Base-by-base conservation (phyloP, 2,329 filamentous ascomycete species). In the Pseudogymnoascus sp. region DNA sequence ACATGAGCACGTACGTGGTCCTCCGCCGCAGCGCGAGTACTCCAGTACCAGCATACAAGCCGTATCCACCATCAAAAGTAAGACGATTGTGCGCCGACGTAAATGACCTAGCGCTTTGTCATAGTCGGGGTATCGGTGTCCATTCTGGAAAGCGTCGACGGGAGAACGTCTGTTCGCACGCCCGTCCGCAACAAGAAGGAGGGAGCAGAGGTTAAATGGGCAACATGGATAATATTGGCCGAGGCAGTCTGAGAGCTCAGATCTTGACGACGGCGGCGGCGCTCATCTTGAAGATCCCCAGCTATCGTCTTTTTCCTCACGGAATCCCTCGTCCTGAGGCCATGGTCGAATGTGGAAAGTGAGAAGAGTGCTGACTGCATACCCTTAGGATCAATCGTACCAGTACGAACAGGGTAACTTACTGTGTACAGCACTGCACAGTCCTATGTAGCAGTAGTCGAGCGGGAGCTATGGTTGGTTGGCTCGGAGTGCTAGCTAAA, bases 351-450 rank as follows among this genome's bases (percentile, higher is more conserved):
- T 57, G 51, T 16, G 51, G 51, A 34, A 57, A 57, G 51, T 57
- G 29, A 57, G 51, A 57, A 57, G 47, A 57, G 47, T 57, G 47
- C 47, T 57, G 47, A 57, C 51, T 12, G 51, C 51, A 57, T 57
- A 34, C 11, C 29, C 29, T 57, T 16, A 57, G 51, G 26, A 34
- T 57, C 51, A 57, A 57, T 57, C 51, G 51, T 57, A 57, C 51
- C 51, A 57, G 51, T 57, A 34, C 51, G 3, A 57, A 57, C n/a
- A 34, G 26, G 51, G 51, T 57, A 34, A 57, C 51, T 21, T 34
- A 34, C 51, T 18, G 29, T 21, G 51, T 18, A 34, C n/a, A 57
- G 51, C 26, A 57, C 29, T 34, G 26, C 51, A 57, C n/a, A 57
- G 51, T 34, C 10, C 47, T 54, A 54, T 54, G 47, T 31, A 12